phyloP scores from a whole-genome alignment of 768 basidiomycete species.

The Clavulina sp. region DNA sequence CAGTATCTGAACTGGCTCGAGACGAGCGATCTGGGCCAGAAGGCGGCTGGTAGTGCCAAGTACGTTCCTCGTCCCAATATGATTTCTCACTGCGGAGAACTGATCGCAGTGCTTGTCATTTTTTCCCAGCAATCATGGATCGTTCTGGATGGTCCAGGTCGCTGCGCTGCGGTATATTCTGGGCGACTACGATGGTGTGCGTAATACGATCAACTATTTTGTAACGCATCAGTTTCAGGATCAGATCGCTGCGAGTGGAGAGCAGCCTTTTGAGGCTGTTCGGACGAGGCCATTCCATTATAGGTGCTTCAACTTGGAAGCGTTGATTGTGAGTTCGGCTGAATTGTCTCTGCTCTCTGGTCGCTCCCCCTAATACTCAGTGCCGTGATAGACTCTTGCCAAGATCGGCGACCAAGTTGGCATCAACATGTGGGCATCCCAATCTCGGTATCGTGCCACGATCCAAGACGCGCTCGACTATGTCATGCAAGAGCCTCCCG shows the following conservation, averaged over 20 bases:
- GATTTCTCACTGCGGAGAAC: not conserved
- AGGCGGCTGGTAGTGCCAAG: constrained; percentile 8
- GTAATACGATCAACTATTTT: constrained; percentile 12
- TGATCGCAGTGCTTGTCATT: not conserved
- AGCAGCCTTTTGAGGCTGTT: constrained; percentile 17
- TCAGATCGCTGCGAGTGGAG: constrained; percentile 17
- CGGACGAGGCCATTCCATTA: constrained; percentile 19
- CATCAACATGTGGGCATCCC: constrained; percentile 15
- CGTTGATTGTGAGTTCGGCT: constrained; percentile 10
- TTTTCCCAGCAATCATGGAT: constrained; percentile 15
- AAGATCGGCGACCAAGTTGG: constrained; percentile 16
- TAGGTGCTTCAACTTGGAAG: constrained; percentile 17
- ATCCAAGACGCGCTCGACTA: constrained; percentile 17
- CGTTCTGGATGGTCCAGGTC: constrained; percentile 16
- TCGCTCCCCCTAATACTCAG: not conserved
- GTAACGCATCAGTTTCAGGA: constrained; percentile 13
- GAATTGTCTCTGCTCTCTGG: not conserved
- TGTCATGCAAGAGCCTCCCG: constrained; percentile 14
- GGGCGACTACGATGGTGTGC: constrained; percentile 13
- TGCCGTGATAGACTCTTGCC: constrained; percentile 11
- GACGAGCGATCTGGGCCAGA: constrained; percentile 5
- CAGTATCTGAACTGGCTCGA: constrained; percentile 15
- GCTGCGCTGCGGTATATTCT: constrained; percentile 14
- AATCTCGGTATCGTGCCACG: constrained; percentile 12
- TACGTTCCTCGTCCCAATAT: not conserved